Conservation (phyloP, 2,329 filamentous ascomycete species). For the Hortaea werneckii region DNA sequence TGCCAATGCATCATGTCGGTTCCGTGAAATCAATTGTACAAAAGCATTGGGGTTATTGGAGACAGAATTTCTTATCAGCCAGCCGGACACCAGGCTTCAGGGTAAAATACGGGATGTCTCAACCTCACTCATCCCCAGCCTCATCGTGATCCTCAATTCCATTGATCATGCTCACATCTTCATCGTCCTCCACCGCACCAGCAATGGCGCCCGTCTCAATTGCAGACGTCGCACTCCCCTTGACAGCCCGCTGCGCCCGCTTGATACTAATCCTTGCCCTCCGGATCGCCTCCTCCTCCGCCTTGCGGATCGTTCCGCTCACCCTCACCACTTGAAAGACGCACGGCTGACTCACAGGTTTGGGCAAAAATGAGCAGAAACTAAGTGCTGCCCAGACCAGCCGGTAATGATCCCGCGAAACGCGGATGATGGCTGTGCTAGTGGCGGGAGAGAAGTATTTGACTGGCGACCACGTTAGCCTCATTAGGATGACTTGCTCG, state of each 20-base stretch:
- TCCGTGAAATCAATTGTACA: no score
- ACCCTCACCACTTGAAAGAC: conserved; percentile 78
- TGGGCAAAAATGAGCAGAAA: conserved; percentile 61
- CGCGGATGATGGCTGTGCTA: conserved; percentile 82
- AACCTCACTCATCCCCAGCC: conserved; percentile 34
- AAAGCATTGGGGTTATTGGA: no score
- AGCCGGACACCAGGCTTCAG: no score
- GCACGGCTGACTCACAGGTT: conserved; percentile 52
- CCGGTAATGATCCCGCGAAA: conserved; percentile 70
- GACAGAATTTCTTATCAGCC: no score
- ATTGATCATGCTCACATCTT: conserved; percentile 33
- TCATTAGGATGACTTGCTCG: neutral
- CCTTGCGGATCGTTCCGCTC: conserved; percentile 86
- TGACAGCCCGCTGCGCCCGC: conserved; percentile 45
- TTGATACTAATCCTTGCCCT: conserved; percentile 64
- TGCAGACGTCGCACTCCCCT: conserved; percentile 20
- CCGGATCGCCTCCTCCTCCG: conserved; percentile 78
- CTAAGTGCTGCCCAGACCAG: conserved; percentile 85
- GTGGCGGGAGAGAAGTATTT: conserved; percentile 92
- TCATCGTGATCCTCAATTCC: conserved; percentile 37
- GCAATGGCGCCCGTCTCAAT: conserved; percentile 5
- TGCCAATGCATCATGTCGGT: no score
- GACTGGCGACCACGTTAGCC: conserved; percentile 41
- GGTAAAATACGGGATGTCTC: neutral
- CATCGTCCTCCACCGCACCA: conserved; percentile 21